These are phyloP conservation scores for Eucalyptus tenuipes DNA, from an alignment of 345 rosid genomes.

Conservation along the genomic window DNA sequence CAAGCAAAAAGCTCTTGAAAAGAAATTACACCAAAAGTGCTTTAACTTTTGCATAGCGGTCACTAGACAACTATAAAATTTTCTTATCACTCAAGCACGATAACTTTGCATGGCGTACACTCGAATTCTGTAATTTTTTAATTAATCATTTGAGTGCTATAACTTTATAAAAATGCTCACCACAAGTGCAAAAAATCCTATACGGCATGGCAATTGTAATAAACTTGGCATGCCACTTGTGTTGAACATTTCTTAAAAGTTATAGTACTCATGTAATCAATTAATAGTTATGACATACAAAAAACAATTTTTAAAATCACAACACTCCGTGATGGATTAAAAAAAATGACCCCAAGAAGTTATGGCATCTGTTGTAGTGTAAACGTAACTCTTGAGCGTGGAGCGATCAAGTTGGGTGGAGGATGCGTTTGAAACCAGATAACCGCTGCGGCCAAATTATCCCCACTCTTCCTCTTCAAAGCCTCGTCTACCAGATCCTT, in stretches of 20 bases:
- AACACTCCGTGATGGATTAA: rapidly evolving
- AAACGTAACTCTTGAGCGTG: conserved; percentile 28
- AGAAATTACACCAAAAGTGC: conserved; percentile 14
- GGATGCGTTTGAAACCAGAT: conserved; percentile 60
- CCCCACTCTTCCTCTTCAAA: conserved; percentile 75
- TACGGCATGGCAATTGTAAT: background rate
- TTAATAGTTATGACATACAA: background rate
- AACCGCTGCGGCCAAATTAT: conserved; percentile 61
- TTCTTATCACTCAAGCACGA: background rate
- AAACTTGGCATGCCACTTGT: too few relatives aligned
- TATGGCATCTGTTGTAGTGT: background rate
- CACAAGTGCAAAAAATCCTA: background rate
- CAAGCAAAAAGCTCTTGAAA: conserved; percentile 45
- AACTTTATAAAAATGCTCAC: background rate
- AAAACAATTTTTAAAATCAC: background rate
- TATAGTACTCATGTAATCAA: too few relatives aligned
- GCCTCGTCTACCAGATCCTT: conserved; percentile 75
- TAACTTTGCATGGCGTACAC: background rate
- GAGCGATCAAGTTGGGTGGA: conserved; percentile 58
- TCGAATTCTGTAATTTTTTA: too few relatives aligned
- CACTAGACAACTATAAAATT: background rate
- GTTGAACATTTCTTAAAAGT: too few relatives aligned
- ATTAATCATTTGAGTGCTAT: background rate
- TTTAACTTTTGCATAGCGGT: background rate
- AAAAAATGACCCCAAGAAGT: background rate